Percentiles rank a stretch among this genome's conserved stretches.
Conservation (phyloP, 164 flowering plant genomes). For the Tinospora cordifolia region DNA sequence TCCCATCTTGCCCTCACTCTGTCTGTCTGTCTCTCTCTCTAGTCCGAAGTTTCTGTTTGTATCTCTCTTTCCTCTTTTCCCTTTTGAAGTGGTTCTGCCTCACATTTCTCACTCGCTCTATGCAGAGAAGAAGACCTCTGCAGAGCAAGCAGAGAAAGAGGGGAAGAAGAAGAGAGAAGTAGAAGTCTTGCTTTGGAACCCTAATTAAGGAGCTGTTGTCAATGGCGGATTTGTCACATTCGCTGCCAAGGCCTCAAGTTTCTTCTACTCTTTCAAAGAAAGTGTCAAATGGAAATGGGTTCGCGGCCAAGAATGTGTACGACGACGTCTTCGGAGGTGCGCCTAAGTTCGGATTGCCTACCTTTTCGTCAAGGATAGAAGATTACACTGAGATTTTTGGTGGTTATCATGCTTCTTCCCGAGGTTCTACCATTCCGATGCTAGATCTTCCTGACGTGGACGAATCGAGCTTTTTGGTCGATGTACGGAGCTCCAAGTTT, state of each 20-base stretch:
- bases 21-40: background rate
- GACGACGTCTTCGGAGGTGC: conserved; percentile 75
- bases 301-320: conserved; percentile 32
- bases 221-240: conserved; percentile 39
- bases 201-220: conserved; percentile 17
- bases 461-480: conserved; percentile 19
- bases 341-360: conserved; percentile 42
- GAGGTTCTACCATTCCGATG: conserved; percentile 55
- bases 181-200: conserved; percentile 22
- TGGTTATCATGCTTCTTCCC: conserved; percentile 44
- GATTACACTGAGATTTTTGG: conserved; percentile 86
- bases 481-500: conserved; percentile 36
- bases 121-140: no score
- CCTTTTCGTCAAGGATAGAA: conserved; percentile 57
- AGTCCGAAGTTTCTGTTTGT: no score
- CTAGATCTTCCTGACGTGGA: conserved; percentile 50
- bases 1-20: background rate
- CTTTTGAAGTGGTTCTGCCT: background rate
- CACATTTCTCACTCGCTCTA: conserved; percentile 3
- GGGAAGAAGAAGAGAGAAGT: no score
- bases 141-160: conserved; percentile 10
- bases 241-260: conserved; percentile 13
- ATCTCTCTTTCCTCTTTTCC: background rate
- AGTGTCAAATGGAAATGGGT: conserved; percentile 25
- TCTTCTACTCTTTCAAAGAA: conserved; percentile 26